Percentiles rank a stretch among this genome's conserved stretches.
Conservation (phyloP, 257 asterid species). For the Leonotis leonurus region DNA sequence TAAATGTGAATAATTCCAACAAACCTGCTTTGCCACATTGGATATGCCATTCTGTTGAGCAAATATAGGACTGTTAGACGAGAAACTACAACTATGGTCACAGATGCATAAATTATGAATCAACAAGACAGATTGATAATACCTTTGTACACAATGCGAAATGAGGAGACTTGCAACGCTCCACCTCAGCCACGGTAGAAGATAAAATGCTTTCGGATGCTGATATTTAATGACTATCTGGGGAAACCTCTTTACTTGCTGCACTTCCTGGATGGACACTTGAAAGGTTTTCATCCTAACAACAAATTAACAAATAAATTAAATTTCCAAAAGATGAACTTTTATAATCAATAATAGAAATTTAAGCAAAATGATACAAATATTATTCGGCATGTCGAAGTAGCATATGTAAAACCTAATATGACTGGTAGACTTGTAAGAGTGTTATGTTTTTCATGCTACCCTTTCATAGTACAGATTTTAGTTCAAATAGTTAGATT, state of each 20-base stretch:
- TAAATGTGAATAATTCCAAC: slow-evolving; percentile 5
- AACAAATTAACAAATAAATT: background rate
- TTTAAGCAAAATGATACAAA: background rate
- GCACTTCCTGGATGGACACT: slow-evolving; percentile 31
- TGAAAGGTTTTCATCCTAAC: slow-evolving; percentile 48
- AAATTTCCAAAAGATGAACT: slow-evolving; percentile 3
- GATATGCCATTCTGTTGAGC: slow-evolving; percentile 61
- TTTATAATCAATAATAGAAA: slow-evolving; percentile 3
- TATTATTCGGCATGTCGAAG: background rate
- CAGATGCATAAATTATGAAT: slow-evolving; percentile 5
- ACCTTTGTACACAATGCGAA: slow-evolving; percentile 98
- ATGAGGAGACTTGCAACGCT: slow-evolving; percentile 78
- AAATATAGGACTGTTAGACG: slow-evolving; percentile 14
- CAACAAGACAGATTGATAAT: slow-evolving; percentile 3
- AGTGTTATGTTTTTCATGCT: background rate
- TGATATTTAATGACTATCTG: slow-evolving; percentile 36
- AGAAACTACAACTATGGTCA: background rate
- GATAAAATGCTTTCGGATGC: slow-evolving; percentile 48
- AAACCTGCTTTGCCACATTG: slow-evolving; percentile 71
- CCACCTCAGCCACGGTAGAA: slow-evolving; percentile 55
- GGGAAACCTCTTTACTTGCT: slow-evolving; percentile 30
- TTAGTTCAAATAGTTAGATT: background rate
- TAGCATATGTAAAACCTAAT: background rate
- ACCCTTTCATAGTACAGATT: background rate
- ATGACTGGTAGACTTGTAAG: background rate